phyloP scores from a whole-genome alignment of 2,329 filamentous ascomycete species.

The Penicillium nordicum region DNA sequence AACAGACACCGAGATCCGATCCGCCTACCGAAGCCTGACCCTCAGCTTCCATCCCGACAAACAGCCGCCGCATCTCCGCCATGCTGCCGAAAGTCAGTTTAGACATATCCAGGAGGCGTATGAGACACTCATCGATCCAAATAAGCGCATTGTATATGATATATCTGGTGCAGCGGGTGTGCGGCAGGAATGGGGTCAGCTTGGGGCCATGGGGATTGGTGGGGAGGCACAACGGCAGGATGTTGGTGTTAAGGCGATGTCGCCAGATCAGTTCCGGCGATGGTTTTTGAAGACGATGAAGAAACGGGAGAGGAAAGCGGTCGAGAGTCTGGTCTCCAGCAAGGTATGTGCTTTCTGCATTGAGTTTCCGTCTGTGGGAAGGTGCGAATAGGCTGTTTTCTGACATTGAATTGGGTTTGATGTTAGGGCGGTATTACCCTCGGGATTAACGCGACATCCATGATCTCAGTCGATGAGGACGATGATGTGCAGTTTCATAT shows the following conservation, averaged over 20 bases:
- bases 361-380: background rate
- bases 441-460: constrained; percentile 35
- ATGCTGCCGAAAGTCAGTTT: constrained; percentile 40
- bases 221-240: constrained; percentile 31
- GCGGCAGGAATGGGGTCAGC: constrained; percentile 35
- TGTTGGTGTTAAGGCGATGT: constrained; percentile 39
- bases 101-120: constrained; percentile 41
- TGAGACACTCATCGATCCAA: constrained; percentile 40
- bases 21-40: constrained; percentile 43
- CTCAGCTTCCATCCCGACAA: constrained; percentile 48
- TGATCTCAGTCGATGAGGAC: constrained; percentile 30
- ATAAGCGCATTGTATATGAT: constrained; percentile 45
- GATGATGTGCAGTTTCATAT: constrained; percentile 30
- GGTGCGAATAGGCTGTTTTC: constrained; percentile 2
- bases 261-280: constrained; percentile 38
- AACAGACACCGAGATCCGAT: constrained; percentile 41
- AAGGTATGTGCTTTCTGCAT: constrained; percentile 29
- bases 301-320: constrained; percentile 34
- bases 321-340: constrained; percentile 38
- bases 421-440: constrained; percentile 33
- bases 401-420: constrained; percentile 1
- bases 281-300: constrained; percentile 44
- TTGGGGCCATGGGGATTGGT: constrained; percentile 32
- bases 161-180: constrained; percentile 42
- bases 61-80: constrained; percentile 39